These are phyloP conservation scores for Camelina hispida DNA, from an alignment of 345 rosid species.

Conservation along the genomic window DNA sequence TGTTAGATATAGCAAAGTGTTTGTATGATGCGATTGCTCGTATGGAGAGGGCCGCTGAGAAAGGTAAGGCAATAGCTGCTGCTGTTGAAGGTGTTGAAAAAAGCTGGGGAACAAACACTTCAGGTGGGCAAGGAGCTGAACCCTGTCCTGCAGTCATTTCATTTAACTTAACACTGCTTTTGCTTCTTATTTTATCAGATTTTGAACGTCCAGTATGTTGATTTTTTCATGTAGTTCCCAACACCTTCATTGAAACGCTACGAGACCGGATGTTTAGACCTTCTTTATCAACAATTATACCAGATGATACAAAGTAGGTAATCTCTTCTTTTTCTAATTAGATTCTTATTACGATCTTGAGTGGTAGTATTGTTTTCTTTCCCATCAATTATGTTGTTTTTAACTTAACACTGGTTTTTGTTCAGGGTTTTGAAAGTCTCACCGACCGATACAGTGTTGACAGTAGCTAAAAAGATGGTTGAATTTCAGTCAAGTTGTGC, in stretches of 20 bases:
- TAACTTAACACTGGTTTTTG: conserved; percentile 35
- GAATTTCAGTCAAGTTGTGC: conserved; percentile 75
- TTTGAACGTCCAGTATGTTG: conserved; percentile 12
- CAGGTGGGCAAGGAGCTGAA: conserved; percentile 59
- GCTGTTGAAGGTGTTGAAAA: conserved; percentile 99
- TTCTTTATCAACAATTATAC: conserved; percentile 77
- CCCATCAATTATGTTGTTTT: neutral
- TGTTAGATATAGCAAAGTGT: conserved; percentile 97
- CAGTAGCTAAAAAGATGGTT: conserved; percentile 81
- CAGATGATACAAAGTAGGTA: conserved; percentile 98
- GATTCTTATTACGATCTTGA: conserved; percentile 4
- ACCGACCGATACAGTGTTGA: conserved; percentile 79
- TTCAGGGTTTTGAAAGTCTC: conserved; percentile 84
- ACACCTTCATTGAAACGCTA: conserved; percentile 86
- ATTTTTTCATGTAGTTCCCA: conserved; percentile 62
- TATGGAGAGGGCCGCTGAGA: conserved; percentile 99
- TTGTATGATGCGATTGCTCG: conserved; percentile 98
- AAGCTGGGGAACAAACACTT: conserved; percentile 79
- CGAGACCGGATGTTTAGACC: conserved; percentile 95
- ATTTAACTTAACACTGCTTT: neutral
- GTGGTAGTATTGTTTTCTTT: conserved; percentile 3
- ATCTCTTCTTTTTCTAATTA: conserved; percentile 53
- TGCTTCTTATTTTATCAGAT: neutral
- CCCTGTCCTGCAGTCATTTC: neutral
- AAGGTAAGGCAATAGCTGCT: conserved; percentile 99